phyloP scores from a whole-genome alignment of 2,329 filamentous ascomycete genomes.

The Hypoxylon sp. region DNA sequence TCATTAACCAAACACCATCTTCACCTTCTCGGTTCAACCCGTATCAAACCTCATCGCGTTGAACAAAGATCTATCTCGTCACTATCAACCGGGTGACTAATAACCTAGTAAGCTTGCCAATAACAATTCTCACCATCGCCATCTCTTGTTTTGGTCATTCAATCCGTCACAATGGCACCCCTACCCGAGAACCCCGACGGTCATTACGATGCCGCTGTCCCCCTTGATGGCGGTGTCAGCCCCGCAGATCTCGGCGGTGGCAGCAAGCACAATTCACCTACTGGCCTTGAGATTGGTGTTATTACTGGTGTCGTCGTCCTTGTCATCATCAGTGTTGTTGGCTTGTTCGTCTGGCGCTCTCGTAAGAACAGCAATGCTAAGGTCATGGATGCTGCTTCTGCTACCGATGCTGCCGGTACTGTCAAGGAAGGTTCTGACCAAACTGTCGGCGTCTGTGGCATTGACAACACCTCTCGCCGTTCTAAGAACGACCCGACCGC shows the following conservation, averaged over 20 bases:
- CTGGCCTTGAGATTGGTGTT: constrained; percentile 50
- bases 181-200: constrained; percentile 22
- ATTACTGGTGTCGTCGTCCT: constrained; percentile 49
- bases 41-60: constrained; percentile 29
- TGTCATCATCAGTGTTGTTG: constrained; percentile 46
- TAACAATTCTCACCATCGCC: constrained; percentile 21
- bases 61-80: constrained; percentile 37
- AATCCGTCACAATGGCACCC: constrained; percentile 36
- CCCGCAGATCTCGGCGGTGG: constrained; percentile 42
- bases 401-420: constrained; percentile 4
- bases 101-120: constrained; percentile 40
- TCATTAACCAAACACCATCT: constrained; percentile 18
- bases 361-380: constrained; percentile 46
- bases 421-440: constrained; percentile 6
- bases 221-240: constrained; percentile 48
- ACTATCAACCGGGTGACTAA: constrained; percentile 33
- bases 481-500: constrained; percentile 44
- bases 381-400: constrained; percentile 20
- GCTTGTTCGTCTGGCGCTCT: constrained; percentile 51
- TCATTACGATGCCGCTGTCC: constrained; percentile 49
- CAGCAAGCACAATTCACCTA: constrained; percentile 35
- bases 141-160: constrained; percentile 1
- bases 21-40: constrained; percentile 12
- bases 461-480: constrained; percentile 33
- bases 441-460: not conserved